Percentiles rank a stretch among this genome's conserved stretches.
Conservation (phyloP, 345 rosid genomes). For the Aethionema arabicum region DNA sequence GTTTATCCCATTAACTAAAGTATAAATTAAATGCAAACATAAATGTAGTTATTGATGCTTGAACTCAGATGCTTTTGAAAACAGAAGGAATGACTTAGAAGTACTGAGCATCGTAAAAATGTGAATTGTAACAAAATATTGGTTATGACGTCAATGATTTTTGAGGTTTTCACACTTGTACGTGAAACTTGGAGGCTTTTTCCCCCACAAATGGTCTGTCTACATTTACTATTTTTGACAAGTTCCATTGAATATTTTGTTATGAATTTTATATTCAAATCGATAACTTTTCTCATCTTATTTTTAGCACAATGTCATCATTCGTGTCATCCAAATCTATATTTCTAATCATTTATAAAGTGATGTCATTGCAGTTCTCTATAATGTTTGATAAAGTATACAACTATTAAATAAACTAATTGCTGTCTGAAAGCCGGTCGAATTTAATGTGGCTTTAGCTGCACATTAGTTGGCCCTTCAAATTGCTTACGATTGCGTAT, state of each 20-base stretch:
- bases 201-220: neutral
- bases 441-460: conserved; percentile 31
- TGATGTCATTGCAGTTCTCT: conserved; percentile 12
- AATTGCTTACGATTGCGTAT: conserved; percentile 4
- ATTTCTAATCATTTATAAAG: conserved; percentile 6
- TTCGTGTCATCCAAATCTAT: conserved; percentile 8
- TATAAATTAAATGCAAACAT: too few species aligned
- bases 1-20: too few species aligned
- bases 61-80: too few species aligned
- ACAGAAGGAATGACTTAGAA: too few species aligned
- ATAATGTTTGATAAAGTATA: conserved; percentile 4
- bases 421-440: conserved; percentile 10
- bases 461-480: conserved; percentile 30
- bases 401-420: conserved; percentile 15
- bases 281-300: neutral
- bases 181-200: neutral
- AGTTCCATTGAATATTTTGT: conserved; percentile 2
- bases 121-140: too few species aligned
- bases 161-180: too few species aligned
- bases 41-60: too few species aligned
- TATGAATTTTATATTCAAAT: neutral
- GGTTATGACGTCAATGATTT: too few species aligned
- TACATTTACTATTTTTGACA: neutral
- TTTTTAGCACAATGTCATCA: conserved; percentile 8
- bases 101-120: too few species aligned